Conservation (phyloP, 352 stramenopile genomes). For the Bremia lactucae region DNA sequence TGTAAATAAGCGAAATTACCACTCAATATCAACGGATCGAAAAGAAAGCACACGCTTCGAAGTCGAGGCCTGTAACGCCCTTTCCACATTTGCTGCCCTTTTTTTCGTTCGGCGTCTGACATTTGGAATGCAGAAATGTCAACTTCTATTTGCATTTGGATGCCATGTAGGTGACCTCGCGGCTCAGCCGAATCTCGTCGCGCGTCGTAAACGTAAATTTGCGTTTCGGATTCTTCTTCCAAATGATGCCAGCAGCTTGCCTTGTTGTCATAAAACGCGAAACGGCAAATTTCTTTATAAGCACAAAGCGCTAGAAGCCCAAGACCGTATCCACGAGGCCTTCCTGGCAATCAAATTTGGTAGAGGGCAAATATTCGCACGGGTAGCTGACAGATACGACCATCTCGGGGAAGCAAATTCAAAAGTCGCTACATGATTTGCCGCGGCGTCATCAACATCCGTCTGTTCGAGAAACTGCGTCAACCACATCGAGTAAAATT, state of each 20-base stretch:
- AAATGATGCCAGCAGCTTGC: constrained; percentile 66
- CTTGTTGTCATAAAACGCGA: constrained; percentile 69
- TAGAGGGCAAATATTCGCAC: no score
- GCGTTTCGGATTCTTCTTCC: constrained; percentile 65
- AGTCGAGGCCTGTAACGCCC: constrained; percentile 51
- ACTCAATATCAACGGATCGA: no score
- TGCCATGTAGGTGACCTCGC: constrained; percentile 60
- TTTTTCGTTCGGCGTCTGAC: constrained; percentile 64
- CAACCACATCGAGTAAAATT: constrained; percentile 77
- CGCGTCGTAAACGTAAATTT: constrained; percentile 77
- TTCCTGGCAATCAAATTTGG: no score
- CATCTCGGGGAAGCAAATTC: no score
- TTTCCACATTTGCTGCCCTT: constrained; percentile 46
- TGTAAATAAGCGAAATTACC: no score
- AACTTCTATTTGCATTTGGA: no score
- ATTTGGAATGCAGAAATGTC: constrained; percentile 71
- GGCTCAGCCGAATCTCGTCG: constrained; percentile 70
- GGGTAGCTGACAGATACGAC: no score
- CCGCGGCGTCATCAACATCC: no score
- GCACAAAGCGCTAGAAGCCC: constrained; percentile 61
- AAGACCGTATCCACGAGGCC: no score
- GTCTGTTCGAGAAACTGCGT: constrained; percentile 60
- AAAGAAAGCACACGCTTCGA: no score
- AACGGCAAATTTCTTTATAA: constrained; percentile 60
- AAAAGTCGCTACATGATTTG: no score